Base-by-base conservation (phyloP, 768 basidiomycete genomes). In the Nidularia pulvinata region DNA sequence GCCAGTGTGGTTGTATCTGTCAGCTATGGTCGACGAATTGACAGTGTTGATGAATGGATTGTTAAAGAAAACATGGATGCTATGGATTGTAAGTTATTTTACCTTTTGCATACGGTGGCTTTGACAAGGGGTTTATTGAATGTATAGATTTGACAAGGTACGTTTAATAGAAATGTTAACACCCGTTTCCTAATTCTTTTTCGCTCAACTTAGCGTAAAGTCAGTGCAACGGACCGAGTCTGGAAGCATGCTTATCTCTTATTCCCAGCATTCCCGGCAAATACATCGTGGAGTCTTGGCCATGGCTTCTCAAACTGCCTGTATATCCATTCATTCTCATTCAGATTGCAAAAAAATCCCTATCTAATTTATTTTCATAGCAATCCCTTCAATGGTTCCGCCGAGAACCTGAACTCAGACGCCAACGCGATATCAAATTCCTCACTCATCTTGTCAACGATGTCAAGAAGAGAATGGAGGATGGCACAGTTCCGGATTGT, bases 241-340 rank as follows among this genome's bases (percentile, higher is more conserved):
- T 13, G 43, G 13, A 13, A 46, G 33, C 7, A 6, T 48, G 25
- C 32, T 53, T 4, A 42, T 46, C 39, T 30, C 35, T 11, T 4
- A 32, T 19, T 14, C 46, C 19, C 22, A 79, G 78, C 48, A 76
- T 79, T 53, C 78, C 77, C 2, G 77, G 78, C 32, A 80, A 78
- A 59, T 78, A 77, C 49, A 54, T 80, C 3, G 78, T 80, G 10
- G 78, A 80, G 60, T 74, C 74, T 1, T 71, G 75, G 70, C 77
- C 78, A 0, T 77, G 76, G 70, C 67, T 80, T 2, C 61, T 78
- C 4, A 74, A 73, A 50, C 67, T 80, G 19, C 78, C 78, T 9
- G 74, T 74, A 61, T 43, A 69, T 43, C 9, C 10, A 14, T 3
- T 39, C 10, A 49, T 49, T 9, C 48, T n/a, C 7, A 10, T 51